These are phyloP conservation scores for Fraxinus quadrangulata DNA, from an alignment of 257 asterid species.

Conservation along the genomic window DNA sequence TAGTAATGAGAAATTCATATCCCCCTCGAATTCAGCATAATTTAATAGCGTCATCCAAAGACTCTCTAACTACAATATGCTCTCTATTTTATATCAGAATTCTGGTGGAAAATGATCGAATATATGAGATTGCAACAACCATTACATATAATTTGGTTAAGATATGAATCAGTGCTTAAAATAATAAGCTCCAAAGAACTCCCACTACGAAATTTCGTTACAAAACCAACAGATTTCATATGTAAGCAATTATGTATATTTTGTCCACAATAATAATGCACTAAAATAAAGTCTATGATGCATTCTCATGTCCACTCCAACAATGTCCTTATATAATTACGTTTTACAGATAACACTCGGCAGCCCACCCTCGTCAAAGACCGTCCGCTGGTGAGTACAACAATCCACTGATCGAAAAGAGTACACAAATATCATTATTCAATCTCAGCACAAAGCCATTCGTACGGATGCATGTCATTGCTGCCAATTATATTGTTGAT, in stretches of 20 bases:
- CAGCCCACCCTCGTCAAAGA: background rate
- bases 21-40: too few species aligned
- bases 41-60: too few species aligned
- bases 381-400: background rate
- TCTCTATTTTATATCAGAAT: too few species aligned
- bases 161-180: too few species aligned
- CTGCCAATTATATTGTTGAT: conserved; percentile 87
- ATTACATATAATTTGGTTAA: too few species aligned
- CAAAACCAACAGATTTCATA: background rate
- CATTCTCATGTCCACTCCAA: conserved; percentile 9
- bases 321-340: conserved; percentile 18
- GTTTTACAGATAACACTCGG: background rate
- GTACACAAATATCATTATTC: background rate
- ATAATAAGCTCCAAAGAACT: too few species aligned
- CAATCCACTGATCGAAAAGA: background rate
- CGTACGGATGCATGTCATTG: conserved; percentile 40
- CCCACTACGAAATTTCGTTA: background rate
- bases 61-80: too few species aligned
- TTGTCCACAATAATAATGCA: background rate
- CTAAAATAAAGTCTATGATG: background rate
- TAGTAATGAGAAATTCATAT: too few species aligned
- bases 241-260: background rate
- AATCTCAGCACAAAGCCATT: background rate
- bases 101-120: too few species aligned
- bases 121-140: too few species aligned